phyloP scores from a whole-genome alignment of 495 filamentous ascomycete genomes.

The Talaromyces proteolyticus region DNA sequence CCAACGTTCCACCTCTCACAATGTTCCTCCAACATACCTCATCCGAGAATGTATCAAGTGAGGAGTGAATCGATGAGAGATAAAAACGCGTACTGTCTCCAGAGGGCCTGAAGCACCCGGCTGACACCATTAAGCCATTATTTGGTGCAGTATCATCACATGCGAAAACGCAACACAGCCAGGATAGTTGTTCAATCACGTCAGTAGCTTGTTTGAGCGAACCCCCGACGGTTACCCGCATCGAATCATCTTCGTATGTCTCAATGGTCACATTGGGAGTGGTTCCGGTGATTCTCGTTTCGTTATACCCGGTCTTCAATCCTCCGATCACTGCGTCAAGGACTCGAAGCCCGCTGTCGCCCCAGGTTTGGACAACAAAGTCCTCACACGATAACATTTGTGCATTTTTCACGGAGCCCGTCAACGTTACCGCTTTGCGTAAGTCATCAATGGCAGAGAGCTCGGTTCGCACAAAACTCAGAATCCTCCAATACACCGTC shows the following conservation, averaged over 20 bases:
- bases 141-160: not conserved
- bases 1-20: not conserved
- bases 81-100: not conserved
- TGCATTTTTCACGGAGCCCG: not conserved
- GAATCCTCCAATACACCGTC: not conserved
- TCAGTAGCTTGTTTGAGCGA: not conserved
- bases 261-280: not conserved
- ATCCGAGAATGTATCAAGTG: not conserved
- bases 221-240: not conserved
- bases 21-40: constrained; percentile 4
- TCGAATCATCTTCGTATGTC: not conserved
- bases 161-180: not conserved
- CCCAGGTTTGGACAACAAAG: constrained; percentile 2
- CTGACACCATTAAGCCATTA: not conserved
- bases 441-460: not conserved
- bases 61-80: not conserved
- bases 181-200: not conserved
- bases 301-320: not conserved
- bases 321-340: not conserved
- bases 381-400: constrained; percentile 2
- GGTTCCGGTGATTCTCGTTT: not conserved
- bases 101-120: not conserved
- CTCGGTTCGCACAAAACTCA: not conserved
- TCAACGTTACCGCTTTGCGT: not conserved
- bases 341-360: not conserved